Percentiles rank a stretch among this genome's conserved stretches.
Conservation (phyloP, 805 yeast species). For the Cyberlindnera maclurae region DNA sequence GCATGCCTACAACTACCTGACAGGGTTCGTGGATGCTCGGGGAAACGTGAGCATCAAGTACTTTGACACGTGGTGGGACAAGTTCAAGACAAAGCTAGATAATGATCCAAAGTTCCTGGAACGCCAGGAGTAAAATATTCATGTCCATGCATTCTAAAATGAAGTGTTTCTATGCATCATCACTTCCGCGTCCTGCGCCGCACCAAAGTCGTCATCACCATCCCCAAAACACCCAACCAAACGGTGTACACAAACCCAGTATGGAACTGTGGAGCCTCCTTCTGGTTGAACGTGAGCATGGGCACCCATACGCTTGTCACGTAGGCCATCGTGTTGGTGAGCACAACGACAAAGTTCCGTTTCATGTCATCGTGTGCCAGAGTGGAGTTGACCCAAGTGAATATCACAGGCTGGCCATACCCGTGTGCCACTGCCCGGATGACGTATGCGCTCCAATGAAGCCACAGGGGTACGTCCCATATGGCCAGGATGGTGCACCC, state of each 20-base stretch:
- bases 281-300: slow-evolving; percentile 33
- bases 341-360: slow-evolving; percentile 31
- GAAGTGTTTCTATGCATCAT: background rate
- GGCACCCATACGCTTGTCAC: slow-evolving; percentile 33
- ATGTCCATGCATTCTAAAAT: background rate
- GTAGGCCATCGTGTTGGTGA: slow-evolving; percentile 36
- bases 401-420: slow-evolving; percentile 51
- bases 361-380: slow-evolving; percentile 29
- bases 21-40: slow-evolving; percentile 74
- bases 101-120: slow-evolving; percentile 83
- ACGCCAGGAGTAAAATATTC: slow-evolving; percentile 5
- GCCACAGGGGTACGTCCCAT: slow-evolving; percentile 43
- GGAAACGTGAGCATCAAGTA: slow-evolving; percentile 84
- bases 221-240: background rate
- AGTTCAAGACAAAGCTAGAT: slow-evolving; percentile 65
- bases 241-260: slow-evolving; percentile 26
- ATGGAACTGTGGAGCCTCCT: slow-evolving; percentile 30
- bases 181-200: too few relatives aligned
- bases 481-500: background rate
- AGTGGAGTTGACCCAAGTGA: slow-evolving; percentile 47
- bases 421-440: slow-evolving; percentile 39
- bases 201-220: too few relatives aligned
- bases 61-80: slow-evolving; percentile 94
- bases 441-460: slow-evolving; percentile 45
- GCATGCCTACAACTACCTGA: slow-evolving; percentile 84